These are phyloP conservation scores for Elaeis guineensis DNA, from an alignment of 176 grass and related monocot species.

Conservation along the genomic window DNA sequence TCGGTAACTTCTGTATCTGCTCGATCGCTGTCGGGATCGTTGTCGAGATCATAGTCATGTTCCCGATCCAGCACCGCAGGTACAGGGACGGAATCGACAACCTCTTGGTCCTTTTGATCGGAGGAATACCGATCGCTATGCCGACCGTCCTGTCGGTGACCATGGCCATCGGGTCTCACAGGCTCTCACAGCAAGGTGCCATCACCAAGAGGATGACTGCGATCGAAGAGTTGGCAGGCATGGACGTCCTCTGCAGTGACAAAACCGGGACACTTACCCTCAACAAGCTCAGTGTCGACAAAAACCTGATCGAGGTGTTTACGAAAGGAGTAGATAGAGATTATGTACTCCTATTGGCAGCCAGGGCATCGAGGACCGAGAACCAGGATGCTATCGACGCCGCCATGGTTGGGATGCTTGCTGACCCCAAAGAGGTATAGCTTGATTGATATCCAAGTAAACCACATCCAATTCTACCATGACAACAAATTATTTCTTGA, in stretches of 20 bases:
- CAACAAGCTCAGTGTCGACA: conserved; percentile 92
- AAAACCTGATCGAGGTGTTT: conserved; percentile 84
- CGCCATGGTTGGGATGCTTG: conserved; percentile 99
- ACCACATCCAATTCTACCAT: too few species aligned
- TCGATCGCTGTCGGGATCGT: conserved; percentile 79
- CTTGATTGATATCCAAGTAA: not conserved
- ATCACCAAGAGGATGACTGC: conserved; percentile 99
- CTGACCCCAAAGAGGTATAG: conserved; percentile 81
- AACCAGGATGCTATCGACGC: conserved; percentile 98
- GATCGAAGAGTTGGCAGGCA: conserved; percentile 94
- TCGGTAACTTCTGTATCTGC: conserved; percentile 98
- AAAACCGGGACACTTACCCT: conserved; percentile 96
- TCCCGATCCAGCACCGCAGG: conserved; percentile 67
- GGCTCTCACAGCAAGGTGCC: conserved; percentile 86
- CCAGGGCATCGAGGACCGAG: conserved; percentile 72
- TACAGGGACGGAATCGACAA: conserved; percentile 79
- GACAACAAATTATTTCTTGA: too few species aligned
- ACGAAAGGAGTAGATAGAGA: conserved; percentile 74
- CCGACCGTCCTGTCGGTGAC: conserved; percentile 88
- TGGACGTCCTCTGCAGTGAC: conserved; percentile 95
- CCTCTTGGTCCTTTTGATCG: conserved; percentile 89
- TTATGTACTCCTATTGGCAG: conserved; percentile 67
- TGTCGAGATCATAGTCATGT: conserved; percentile 99
- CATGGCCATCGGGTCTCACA: conserved; percentile 97
- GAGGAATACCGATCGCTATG: conserved; percentile 97